phyloP scores from a whole-genome alignment of 805 yeast species.

The Candida ascalaphidarum region DNA sequence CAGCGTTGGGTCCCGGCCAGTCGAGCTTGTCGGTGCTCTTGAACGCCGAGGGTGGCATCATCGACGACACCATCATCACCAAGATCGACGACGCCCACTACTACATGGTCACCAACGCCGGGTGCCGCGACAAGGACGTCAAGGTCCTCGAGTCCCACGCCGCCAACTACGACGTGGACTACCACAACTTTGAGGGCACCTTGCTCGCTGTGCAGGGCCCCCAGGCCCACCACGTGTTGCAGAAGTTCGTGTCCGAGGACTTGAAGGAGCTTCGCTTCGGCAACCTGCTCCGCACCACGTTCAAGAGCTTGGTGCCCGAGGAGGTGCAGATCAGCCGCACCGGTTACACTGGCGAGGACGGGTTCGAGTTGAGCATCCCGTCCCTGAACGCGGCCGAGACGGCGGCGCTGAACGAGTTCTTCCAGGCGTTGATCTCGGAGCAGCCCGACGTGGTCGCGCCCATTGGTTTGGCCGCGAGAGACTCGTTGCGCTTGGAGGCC shows the following conservation, averaged over 20 bases:
- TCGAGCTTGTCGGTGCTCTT: conserved; percentile 75
- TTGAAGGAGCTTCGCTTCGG: conserved; percentile 69
- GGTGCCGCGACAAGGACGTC: conserved; percentile 78
- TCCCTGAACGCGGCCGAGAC: conserved; percentile 30
- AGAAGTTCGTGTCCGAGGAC: conserved; percentile 51
- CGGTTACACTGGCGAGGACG: conserved; percentile 98
- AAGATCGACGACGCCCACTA: conserved; percentile 69
- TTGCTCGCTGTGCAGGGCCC: conserved; percentile 94
- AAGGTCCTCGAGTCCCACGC: conserved; percentile 52
- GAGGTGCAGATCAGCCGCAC: conserved; percentile 81
- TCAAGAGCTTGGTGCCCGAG: conserved; percentile 31
- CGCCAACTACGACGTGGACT: conserved; percentile 27
- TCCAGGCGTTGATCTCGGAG: conserved; percentile 47
- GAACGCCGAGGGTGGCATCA: conserved; percentile 68
- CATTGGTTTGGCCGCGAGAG: conserved; percentile 97
- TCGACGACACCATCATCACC: conserved; percentile 89
- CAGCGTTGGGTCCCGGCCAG: conserved; percentile 42
- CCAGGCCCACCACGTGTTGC: conserved; percentile 57
- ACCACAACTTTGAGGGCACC: conserved; percentile 54
- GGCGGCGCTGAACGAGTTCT: conserved; percentile 45
- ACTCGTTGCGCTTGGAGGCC: conserved; percentile 90
- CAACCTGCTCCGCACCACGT: conserved; percentile 33
- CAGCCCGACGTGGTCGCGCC: conserved; percentile 58
- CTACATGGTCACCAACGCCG: conserved; percentile 94
- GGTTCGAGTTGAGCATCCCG: conserved; percentile 84